Evolutionary conservation across 805 yeast species (phyloP), one percentile per base, ranked within the genome.

Genomic region (Wickerhamiella nectarea): DNA sequence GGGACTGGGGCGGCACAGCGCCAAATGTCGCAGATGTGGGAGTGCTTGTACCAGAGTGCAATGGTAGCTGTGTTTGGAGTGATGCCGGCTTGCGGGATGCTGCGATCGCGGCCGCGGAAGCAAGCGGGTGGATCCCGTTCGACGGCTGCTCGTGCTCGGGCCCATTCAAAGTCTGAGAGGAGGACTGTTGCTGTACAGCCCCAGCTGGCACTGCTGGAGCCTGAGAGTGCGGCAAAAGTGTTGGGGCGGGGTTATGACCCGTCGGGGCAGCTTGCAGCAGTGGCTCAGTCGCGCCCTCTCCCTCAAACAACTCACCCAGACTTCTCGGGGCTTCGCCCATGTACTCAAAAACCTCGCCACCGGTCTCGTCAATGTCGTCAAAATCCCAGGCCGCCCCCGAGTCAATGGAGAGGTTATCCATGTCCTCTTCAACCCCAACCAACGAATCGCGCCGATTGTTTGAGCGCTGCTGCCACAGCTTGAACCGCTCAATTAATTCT

Each of bases 281-380:
- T 3, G 43, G 41, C 15, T 37, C 31, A 8, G 43, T 62, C 21
- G 74, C 76, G 50, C 79, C 85, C 31, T 34, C 38, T 4, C 38
- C 43, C 14, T 40, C 43, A 56, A 84, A 84, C 21, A 85, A 60
- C 56, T 76, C 76, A 46, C 78, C 61, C 25, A 85, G 63, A 2
- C 91, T 79, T 56, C 74, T 76, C 0, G 94, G 94, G 0, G 84
- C 78, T 34, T 71, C 78, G 36, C 66, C 64, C 34, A 50, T 22
- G 18, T 15, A 8, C 25, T 18, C 41, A 6, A 31, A 21, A 18
- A 43, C 37, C 29, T 35, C 21, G 25, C 34, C 34, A 10, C 8
- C 20, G 20, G 19, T 17, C 12, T 26, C 24, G 15, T 29, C 24
- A n/a, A 14, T 14, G n/a, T 33, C 38, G 19, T 50, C 54, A 38